Conservation (phyloP, 2,329 filamentous ascomycete species). For the Fusarium sp. region DNA sequence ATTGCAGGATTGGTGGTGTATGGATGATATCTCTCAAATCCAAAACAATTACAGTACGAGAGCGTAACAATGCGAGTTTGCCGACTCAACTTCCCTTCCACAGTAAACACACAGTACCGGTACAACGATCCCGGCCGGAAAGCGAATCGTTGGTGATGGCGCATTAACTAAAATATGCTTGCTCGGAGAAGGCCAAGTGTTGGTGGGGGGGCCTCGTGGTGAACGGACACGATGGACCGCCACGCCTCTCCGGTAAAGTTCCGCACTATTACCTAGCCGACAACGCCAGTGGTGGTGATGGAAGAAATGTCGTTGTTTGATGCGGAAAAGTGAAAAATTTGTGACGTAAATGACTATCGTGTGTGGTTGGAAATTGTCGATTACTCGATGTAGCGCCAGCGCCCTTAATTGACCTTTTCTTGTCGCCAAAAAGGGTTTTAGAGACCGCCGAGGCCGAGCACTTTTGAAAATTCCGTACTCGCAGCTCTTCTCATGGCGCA, state of each 20-base stretch:
- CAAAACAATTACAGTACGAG: slow-evolving; percentile 11
- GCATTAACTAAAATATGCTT: slow-evolving; percentile 41
- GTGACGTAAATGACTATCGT: slow-evolving; percentile 44
- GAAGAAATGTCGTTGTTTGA: slow-evolving; percentile 36
- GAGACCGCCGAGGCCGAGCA: slow-evolving; percentile 27
- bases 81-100: slow-evolving; percentile 33
- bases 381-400: slow-evolving; percentile 37
- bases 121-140: slow-evolving; percentile 23
- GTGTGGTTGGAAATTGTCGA: slow-evolving; percentile 34
- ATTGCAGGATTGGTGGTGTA: slow-evolving; percentile 13
- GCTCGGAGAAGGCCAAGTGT: slow-evolving; percentile 34
- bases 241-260: slow-evolving; percentile 46
- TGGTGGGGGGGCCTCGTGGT: slow-evolving; percentile 48
- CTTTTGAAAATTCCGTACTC: slow-evolving; percentile 38
- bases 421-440: slow-evolving; percentile 38
- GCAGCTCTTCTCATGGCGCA: slow-evolving; percentile 39
- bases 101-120: slow-evolving; percentile 32
- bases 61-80: slow-evolving; percentile 2
- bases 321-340: slow-evolving; percentile 27
- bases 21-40: slow-evolving; percentile 5
- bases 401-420: slow-evolving; percentile 36
- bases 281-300: slow-evolving; percentile 28
- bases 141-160: slow-evolving; percentile 26
- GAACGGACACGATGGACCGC: slow-evolving; percentile 41
- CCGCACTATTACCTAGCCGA: slow-evolving; percentile 41